Evolutionary conservation across 2,329 filamentous ascomycete genomes (phyloP).

Genomic region (Aspergillus spinulosporus): DNA sequence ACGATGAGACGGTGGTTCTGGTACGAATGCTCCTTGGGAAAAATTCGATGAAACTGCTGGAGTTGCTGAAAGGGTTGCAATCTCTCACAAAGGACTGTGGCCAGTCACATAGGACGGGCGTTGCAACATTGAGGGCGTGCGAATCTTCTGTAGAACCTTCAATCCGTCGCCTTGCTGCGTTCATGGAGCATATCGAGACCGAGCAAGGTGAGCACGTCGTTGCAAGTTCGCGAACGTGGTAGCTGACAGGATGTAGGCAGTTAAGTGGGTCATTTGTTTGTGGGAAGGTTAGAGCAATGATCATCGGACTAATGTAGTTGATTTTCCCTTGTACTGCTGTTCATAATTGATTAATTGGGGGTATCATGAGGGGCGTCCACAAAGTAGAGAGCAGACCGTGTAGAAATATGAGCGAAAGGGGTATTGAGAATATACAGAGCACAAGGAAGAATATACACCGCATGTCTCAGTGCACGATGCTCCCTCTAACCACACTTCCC

Average conservation of each 20-base stretch:
- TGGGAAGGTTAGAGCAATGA: neutral
- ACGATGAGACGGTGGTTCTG: conserved; percentile 25
- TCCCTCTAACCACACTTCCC: neutral
- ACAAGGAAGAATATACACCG: neutral
- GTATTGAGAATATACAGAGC: neutral
- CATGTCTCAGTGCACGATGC: neutral
- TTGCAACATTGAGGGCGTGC: conserved; percentile 18
- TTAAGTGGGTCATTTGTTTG: neutral
- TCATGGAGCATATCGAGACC: conserved; percentile 29
- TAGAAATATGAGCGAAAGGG: neutral
- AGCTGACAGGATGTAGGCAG: conserved; percentile 1
- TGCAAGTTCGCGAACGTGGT: neutral
- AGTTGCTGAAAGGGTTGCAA: conserved; percentile 25
- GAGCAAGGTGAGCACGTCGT: conserved; percentile 15
- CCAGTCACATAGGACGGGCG: conserved; percentile 15
- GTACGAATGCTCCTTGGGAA: conserved; percentile 27
- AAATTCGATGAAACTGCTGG: conserved; percentile 24
- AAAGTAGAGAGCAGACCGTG: neutral
- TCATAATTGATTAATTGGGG: neutral
- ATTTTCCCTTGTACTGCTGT: conserved; percentile 1
- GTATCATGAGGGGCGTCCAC: neutral
- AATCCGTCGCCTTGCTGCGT: conserved; percentile 23
- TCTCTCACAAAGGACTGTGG: conserved; percentile 17
- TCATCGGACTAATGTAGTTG: neutral
- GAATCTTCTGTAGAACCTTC: conserved; percentile 26